Evolutionary conservation across 257 asterid genomes (phyloP).

Genomic region (Cordia subcordata): DNA sequence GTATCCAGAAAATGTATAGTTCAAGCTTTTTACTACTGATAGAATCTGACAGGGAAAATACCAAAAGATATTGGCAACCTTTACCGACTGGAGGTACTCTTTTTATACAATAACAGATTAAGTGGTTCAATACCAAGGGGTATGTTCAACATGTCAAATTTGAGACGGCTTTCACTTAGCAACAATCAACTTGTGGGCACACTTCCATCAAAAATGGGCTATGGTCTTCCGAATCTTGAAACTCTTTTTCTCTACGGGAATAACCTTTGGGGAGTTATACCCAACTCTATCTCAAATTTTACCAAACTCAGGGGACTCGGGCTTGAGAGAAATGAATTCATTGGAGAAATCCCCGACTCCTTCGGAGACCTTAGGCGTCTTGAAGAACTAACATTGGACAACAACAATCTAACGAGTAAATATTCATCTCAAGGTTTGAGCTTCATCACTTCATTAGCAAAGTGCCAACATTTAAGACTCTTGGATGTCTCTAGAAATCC

Average conservation of each 20-base stretch:
- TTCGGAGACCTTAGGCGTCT: slow-evolving; percentile 27
- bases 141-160: slow-evolving; percentile 14
- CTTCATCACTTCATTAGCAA: slow-evolving; percentile 15
- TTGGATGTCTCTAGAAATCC: slow-evolving; percentile 20
- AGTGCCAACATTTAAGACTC: slow-evolving; percentile 15
- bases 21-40: too few species aligned
- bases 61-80: slow-evolving; percentile 32
- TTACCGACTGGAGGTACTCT: slow-evolving; percentile 13
- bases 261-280: too few species aligned
- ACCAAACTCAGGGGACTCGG: slow-evolving; percentile 10
- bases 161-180: not conserved
- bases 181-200: slow-evolving; percentile 6
- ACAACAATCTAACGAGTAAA: slow-evolving; percentile 29
- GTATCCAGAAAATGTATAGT: too few species aligned
- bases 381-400: slow-evolving; percentile 22
- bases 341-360: slow-evolving; percentile 29
- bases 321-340: slow-evolving; percentile 13
- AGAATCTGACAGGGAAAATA: slow-evolving; percentile 17
- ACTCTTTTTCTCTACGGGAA: not conserved
- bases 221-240: slow-evolving; percentile 19
- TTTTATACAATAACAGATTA: slow-evolving; percentile 7
- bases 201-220: slow-evolving; percentile 23
- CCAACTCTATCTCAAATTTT: not conserved
- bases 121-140: slow-evolving; percentile 17
- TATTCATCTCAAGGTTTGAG: not conserved